Conservation (phyloP, 495 filamentous ascomycete species). For the Platismatia glauca region DNA sequence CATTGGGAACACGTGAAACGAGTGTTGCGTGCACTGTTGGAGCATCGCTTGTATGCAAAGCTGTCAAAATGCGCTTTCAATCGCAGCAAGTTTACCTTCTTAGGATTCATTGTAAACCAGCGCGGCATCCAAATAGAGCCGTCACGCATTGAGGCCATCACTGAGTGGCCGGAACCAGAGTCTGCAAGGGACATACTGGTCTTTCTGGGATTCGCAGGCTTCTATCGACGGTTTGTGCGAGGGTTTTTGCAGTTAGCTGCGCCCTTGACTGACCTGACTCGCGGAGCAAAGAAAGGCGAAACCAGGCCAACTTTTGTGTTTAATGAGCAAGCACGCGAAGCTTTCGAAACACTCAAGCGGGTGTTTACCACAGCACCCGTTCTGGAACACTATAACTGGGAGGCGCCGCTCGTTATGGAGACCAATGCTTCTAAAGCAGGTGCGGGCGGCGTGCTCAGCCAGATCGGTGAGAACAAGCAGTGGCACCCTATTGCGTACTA, state of each 20-base stretch:
- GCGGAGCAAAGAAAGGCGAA: background rate
- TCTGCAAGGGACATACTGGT: background rate
- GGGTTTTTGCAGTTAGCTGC: too few species aligned
- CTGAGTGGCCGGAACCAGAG: background rate
- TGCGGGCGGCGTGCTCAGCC: background rate
- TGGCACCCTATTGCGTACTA: background rate
- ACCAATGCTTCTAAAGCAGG: background rate
- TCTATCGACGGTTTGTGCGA: background rate
- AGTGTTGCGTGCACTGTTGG: background rate
- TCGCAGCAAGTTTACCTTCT: background rate
- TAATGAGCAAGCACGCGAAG: background rate
- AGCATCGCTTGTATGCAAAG: background rate
- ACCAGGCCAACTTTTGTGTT: background rate
- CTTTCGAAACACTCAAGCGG: background rate
- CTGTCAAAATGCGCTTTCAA: background rate
- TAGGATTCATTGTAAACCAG: background rate
- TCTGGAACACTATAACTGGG: background rate
- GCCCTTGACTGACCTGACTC: background rate
- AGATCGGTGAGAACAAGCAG: background rate
- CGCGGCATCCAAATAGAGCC: background rate
- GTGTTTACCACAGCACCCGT: background rate
- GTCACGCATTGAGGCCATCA: background rate
- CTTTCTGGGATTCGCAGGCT: background rate
- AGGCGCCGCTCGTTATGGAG: background rate
- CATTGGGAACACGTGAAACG: background rate